Percentiles rank a stretch among this genome's conserved stretches.
Conservation (phyloP, 2,329 filamentous ascomycete species). For the Colletotrichum euphorbiae region DNA sequence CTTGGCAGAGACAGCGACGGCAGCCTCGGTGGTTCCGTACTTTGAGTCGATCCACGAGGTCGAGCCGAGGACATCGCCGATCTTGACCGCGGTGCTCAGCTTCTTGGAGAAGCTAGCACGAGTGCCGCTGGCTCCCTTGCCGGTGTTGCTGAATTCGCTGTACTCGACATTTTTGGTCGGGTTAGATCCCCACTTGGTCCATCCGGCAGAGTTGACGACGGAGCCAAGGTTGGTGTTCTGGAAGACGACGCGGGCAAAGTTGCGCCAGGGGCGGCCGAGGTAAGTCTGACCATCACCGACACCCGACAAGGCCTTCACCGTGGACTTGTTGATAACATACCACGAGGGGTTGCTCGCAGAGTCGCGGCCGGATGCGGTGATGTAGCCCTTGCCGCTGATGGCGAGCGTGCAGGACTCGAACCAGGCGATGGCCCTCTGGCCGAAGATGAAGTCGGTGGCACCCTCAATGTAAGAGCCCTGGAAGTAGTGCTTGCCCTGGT, state of each 20-base stretch:
- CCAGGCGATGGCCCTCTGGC: conserved; percentile 64
- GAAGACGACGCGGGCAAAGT: conserved; percentile 60
- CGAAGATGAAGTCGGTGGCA: conserved; percentile 71
- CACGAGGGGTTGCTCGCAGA: conserved; percentile 52
- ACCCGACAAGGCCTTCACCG: conserved; percentile 52
- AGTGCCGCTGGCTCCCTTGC: conserved; percentile 64
- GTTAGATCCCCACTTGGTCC: conserved; percentile 65
- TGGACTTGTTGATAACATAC: conserved; percentile 60
- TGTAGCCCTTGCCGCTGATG: conserved; percentile 56
- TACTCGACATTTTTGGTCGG: conserved; percentile 65
- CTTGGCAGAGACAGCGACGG: neutral
- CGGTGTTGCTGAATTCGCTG: conserved; percentile 70
- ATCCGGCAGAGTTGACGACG: conserved; percentile 71
- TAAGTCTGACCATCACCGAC: conserved; percentile 56
- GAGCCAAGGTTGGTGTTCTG: conserved; percentile 61
- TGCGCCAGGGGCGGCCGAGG: conserved; percentile 61
- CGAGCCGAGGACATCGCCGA: conserved; percentile 46
- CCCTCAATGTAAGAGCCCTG: conserved; percentile 65
- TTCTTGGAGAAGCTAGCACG: conserved; percentile 58
- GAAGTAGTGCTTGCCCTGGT: conserved; percentile 65
- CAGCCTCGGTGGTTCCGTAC: conserved; percentile 35
- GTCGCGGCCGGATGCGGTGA: conserved; percentile 58
- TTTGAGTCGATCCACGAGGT: conserved; percentile 44
- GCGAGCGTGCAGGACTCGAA: conserved; percentile 63
- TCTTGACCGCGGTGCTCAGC: conserved; percentile 51